Conservation (phyloP, 2,329 filamentous ascomycete genomes). For the Tolypocladium tundrense region DNA sequence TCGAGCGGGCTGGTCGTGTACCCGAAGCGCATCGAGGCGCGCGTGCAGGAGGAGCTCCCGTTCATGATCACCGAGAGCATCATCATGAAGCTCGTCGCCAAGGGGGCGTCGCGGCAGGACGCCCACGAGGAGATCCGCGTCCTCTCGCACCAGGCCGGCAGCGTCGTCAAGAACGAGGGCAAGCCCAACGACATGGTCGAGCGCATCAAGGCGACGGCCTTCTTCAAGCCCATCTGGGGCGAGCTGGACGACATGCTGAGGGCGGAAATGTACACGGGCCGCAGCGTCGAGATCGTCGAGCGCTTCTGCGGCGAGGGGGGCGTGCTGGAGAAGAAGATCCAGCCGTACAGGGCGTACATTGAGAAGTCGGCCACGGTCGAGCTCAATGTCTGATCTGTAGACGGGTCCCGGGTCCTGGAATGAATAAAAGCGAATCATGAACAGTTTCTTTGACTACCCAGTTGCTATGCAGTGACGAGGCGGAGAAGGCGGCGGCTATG, state of each 20-base stretch:
- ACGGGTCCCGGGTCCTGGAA: not conserved
- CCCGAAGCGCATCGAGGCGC: conserved; percentile 57
- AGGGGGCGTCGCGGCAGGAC: conserved; percentile 65
- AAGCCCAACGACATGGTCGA: conserved; percentile 74
- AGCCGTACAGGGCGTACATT: conserved; percentile 26
- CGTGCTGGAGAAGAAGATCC: conserved; percentile 25
- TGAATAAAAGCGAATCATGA: not conserved
- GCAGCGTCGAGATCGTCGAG: conserved; percentile 34
- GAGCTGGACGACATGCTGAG: conserved; percentile 61
- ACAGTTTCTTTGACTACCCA: too few relatives aligned
- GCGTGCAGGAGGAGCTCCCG: conserved; percentile 66
- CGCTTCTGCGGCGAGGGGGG: conserved; percentile 30
- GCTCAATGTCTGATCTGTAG: not conserved
- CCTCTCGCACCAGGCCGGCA: conserved; percentile 64
- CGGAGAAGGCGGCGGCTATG: too few relatives aligned
- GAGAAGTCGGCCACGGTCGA: conserved; percentile 5
- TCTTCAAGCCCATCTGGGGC: conserved; percentile 62
- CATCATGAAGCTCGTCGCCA: conserved; percentile 67
- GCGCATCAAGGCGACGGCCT: conserved; percentile 60
- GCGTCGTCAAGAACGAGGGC: conserved; percentile 49
- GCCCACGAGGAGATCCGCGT: conserved; percentile 83
- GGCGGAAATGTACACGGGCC: conserved; percentile 41
- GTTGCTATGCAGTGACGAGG: too few relatives aligned
- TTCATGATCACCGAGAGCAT: conserved; percentile 67
- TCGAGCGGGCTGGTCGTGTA: conserved; percentile 66